A percentile compares a stretch with the other conserved stretches of the same genome.
phyloP scores from a whole-genome alignment of 495 filamentous ascomycete genomes.

The Penicillium goetzii region DNA sequence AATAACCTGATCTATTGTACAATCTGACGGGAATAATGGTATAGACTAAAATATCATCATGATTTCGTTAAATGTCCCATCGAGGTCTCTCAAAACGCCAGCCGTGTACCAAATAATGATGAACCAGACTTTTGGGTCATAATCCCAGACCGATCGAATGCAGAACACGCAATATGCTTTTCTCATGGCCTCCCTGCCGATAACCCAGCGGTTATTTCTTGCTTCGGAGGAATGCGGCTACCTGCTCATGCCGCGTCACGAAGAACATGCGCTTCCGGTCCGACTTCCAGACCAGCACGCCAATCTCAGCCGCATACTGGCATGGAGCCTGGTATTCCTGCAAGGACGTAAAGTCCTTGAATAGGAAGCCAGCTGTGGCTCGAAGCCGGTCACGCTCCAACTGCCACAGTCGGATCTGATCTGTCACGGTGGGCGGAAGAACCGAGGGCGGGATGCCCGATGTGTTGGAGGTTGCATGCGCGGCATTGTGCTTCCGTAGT shows the following conservation, averaged over 20 bases:
- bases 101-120: neutral
- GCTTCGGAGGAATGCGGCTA: slow-evolving; percentile 75
- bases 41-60: slow-evolving; percentile 16
- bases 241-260: slow-evolving; percentile 81
- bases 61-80: slow-evolving; percentile 21
- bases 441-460: slow-evolving; percentile 56
- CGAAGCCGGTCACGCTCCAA: slow-evolving; percentile 93
- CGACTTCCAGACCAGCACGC: slow-evolving; percentile 87
- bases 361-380: slow-evolving; percentile 78
- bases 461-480: slow-evolving; percentile 47
- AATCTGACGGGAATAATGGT: slow-evolving; percentile 8
- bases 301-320: slow-evolving; percentile 85
- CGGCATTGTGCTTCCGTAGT: slow-evolving; percentile 68
- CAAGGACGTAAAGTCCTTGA: slow-evolving; percentile 79
- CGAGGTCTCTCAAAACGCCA: neutral
- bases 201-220: slow-evolving; percentile 37
- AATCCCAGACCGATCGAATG: slow-evolving; percentile 11
- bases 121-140: neutral
- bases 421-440: slow-evolving; percentile 91
- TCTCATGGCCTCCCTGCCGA: neutral
- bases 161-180: neutral
- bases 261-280: slow-evolving; percentile 82
- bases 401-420: slow-evolving; percentile 98
- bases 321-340: slow-evolving; percentile 77
- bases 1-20: slow-evolving; percentile 10